A percentile compares a stretch with the other conserved stretches of the same genome.
phyloP scores from a whole-genome alignment of 2,329 filamentous ascomycete species.

The Arthrocladium fulminans region DNA sequence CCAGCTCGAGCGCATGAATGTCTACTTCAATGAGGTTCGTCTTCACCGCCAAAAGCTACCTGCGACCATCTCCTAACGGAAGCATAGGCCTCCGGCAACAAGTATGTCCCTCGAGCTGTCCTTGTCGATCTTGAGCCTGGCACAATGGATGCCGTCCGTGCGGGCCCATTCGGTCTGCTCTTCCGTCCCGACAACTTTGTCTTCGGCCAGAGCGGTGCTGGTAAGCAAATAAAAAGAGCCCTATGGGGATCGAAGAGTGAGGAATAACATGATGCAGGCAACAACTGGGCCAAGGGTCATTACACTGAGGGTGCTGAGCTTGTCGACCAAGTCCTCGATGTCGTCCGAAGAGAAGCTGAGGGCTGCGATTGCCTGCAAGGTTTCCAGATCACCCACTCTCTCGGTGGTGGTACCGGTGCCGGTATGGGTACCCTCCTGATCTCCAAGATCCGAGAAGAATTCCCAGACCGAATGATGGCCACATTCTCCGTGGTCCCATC shows the following conservation, averaged over 20 bases:
- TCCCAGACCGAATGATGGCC: constrained; percentile 99
- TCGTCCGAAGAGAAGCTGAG: constrained; percentile 97
- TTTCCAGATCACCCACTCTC: constrained; percentile 99
- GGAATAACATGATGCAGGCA: constrained; percentile 35
- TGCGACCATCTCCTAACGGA: constrained; percentile 9
- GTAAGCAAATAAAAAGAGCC: constrained; percentile 30
- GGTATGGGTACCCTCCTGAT: constrained; percentile 99
- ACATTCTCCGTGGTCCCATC: constrained; percentile 99
- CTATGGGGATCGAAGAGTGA: neutral
- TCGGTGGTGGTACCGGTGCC: constrained; percentile 99
- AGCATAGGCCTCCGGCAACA: constrained; percentile 80
- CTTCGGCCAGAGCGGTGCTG: constrained; percentile 97
- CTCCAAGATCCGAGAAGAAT: constrained; percentile 99
- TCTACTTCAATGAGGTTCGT: constrained; percentile 91
- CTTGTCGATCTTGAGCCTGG: constrained; percentile 99
- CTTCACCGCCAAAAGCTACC: constrained; percentile 3
- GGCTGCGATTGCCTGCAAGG: constrained; percentile 99
- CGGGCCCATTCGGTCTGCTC: constrained; percentile 95
- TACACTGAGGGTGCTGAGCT: constrained; percentile 99
- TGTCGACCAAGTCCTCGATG: constrained; percentile 95
- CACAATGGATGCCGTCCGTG: constrained; percentile 98
- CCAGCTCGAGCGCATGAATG: constrained; percentile 99
- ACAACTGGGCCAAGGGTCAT: constrained; percentile 99
- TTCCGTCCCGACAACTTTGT: constrained; percentile 99
- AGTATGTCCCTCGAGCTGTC: constrained; percentile 98